Percentiles rank a stretch among this genome's conserved stretches.
Evolutionary conservation across 371 early-diverging fungal genomes (phyloP).

Genomic region (Entomophthora muscae): DNA sequence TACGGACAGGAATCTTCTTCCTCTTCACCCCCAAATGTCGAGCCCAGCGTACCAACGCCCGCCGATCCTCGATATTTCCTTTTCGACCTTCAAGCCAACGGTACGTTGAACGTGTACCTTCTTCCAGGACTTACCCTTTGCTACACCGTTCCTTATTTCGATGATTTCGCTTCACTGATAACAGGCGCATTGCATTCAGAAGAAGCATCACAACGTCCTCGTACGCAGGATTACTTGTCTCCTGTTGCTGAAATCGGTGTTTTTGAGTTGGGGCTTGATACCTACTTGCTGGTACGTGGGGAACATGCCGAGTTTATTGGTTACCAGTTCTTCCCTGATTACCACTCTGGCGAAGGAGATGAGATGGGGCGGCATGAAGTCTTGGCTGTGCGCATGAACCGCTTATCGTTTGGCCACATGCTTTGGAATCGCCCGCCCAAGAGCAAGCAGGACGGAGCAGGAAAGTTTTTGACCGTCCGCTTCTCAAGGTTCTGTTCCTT

Average conservation of each 20-base stretch:
- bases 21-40: background rate
- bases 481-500: background rate
- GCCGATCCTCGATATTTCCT: background rate
- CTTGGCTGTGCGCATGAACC: background rate
- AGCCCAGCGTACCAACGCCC: background rate
- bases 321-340: background rate
- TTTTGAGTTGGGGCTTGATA: background rate
- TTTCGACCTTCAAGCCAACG: background rate
- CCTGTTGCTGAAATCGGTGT: background rate
- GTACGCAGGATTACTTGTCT: background rate
- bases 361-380: background rate
- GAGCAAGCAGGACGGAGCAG: background rate
- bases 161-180: background rate
- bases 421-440: background rate
- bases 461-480: background rate
- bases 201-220: background rate
- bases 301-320: background rate
- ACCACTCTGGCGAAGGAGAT: background rate
- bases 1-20: constrained; percentile 20
- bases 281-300: background rate
- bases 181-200: background rate
- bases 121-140: constrained; percentile 14
- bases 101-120: background rate
- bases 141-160: constrained; percentile 6
- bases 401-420: background rate